These are phyloP conservation scores for Hypseocharis bilobata DNA, from an alignment of 441 rosid genomes.

Conservation along the genomic window DNA sequence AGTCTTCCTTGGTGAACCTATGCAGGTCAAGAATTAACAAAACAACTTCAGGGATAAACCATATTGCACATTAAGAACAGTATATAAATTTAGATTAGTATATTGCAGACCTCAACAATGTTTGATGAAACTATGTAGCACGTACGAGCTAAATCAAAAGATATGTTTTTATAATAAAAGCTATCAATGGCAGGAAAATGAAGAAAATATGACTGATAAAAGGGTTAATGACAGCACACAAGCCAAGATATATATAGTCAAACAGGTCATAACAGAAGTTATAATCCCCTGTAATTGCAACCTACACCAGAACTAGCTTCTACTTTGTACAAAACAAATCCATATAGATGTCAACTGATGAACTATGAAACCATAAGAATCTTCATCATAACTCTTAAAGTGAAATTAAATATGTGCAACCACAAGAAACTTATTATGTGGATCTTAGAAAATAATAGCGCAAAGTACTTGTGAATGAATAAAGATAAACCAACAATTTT, in stretches of 20 bases:
- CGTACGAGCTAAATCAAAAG: neutral
- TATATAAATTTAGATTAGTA: slow-evolving; percentile 4
- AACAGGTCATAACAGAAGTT: neutral
- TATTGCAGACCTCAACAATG: neutral
- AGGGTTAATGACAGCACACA: neutral
- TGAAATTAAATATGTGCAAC: neutral
- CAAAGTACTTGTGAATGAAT: neutral
- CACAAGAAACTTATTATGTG: neutral
- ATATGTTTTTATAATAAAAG: neutral
- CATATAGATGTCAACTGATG: no score
- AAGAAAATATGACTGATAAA: neutral
- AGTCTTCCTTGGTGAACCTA: slow-evolving; percentile 69
- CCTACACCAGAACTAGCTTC: no score
- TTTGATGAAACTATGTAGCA: neutral
- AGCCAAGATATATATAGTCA: neutral
- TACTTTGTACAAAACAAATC: no score
- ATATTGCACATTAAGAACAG: neutral
- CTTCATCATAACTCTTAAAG: neutral
- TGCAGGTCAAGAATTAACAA: neutral
- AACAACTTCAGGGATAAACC: neutral
- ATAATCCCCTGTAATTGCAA: neutral
- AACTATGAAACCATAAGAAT: no score
- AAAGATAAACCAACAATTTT: neutral
- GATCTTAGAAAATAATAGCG: neutral
- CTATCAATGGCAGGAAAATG: neutral